A percentile compares a stretch with the other conserved stretches of the same genome.
These are phyloP conservation scores for Diddensiella caesifluorescens DNA, from an alignment of 805 yeast genomes.

Conservation along the genomic window DNA sequence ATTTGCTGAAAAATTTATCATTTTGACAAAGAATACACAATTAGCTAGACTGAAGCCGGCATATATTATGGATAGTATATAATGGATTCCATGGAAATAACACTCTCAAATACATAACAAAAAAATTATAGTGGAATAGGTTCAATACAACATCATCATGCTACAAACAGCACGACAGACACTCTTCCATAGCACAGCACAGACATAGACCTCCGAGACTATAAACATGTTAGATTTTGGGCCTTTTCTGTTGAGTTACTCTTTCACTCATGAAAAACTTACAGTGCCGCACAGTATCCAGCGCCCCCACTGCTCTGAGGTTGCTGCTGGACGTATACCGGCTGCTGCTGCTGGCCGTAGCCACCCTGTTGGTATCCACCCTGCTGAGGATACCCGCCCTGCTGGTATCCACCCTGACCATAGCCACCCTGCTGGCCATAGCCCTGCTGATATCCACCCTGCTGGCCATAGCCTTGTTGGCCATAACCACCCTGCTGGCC, in stretches of 20 bases:
- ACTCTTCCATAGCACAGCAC: conserved; percentile 25
- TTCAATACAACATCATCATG: too few relatives aligned
- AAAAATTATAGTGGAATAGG: too few relatives aligned
- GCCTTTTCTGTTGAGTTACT: not conserved
- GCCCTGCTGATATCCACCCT: conserved; percentile 14
- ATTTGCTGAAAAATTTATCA: too few relatives aligned
- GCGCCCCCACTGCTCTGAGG: conserved; percentile 22
- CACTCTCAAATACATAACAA: too few relatives aligned
- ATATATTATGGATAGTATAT: too few relatives aligned
- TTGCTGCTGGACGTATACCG: conserved; percentile 33
- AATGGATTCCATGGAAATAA: too few relatives aligned
- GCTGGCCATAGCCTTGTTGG: conserved; percentile 16
- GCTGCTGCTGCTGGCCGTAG: conserved; percentile 30
- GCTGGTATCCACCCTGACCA: conserved; percentile 24
- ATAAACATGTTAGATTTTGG: not conserved
- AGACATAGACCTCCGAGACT: conserved; percentile 22
- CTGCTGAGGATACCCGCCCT: conserved; percentile 25
- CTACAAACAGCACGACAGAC: conserved; percentile 19
- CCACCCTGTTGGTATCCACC: conserved; percentile 15
- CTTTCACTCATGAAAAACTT: conserved; percentile 4
- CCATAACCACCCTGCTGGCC: conserved; percentile 12
- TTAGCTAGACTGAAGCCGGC: too few relatives aligned
- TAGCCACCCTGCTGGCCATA: conserved; percentile 20
- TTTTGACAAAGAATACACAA: too few relatives aligned
- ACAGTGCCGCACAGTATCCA: conserved; percentile 27